Base-by-base conservation (phyloP, 164 flowering plant genomes). In the Dillenia turbinata region DNA sequence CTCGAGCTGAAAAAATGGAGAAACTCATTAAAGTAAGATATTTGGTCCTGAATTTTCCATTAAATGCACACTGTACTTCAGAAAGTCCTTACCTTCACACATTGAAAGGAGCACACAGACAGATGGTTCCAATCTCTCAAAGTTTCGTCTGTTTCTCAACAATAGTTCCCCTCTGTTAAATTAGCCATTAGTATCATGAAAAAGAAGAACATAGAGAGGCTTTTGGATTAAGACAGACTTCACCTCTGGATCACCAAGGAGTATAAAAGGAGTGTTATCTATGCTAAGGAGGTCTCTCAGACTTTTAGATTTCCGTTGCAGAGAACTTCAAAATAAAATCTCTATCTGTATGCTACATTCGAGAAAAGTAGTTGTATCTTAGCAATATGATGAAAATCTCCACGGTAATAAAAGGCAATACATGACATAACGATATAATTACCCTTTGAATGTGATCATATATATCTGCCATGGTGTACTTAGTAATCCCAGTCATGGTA, bases 191-290 rank as follows among this genome's bases (percentile, higher is more conserved):
- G 51, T 47, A 40, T 14, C 45, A 50, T 12, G 13, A 33, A 33
- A 33, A 33, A 33, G 40, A 5, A 33, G 40, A 33, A 33, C 40
- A 33, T 16, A 49, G 12, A 55, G 1, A 13, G 22, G 1, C 6
- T 49, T 19, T 10, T 17, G 58, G 24, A 64, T 44, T 6, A 56
- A 57, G 52, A 58, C 14, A 44, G 53, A 22, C 65, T 56, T 78
- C 60, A 94, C 98, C 90, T 95, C 97, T 24, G 97, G 99, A 73
- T 95, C 97, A 78, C 91, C 99, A 2, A 91, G 81, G 56, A 91
- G 83, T 71, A 97, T 77, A 9, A 95, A 89, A 44, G 87, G 96
- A 62, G 82, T 67, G 69, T 66, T 50, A 44, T 92, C 97, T 14
- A 67, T 12, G 70, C 79, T 75, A 16, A 95, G 85, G 51, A 95